Evolutionary conservation across 1,284 basidiomycete species (phyloP).

Genomic region (Microbotryum silenes-acaulis): DNA sequence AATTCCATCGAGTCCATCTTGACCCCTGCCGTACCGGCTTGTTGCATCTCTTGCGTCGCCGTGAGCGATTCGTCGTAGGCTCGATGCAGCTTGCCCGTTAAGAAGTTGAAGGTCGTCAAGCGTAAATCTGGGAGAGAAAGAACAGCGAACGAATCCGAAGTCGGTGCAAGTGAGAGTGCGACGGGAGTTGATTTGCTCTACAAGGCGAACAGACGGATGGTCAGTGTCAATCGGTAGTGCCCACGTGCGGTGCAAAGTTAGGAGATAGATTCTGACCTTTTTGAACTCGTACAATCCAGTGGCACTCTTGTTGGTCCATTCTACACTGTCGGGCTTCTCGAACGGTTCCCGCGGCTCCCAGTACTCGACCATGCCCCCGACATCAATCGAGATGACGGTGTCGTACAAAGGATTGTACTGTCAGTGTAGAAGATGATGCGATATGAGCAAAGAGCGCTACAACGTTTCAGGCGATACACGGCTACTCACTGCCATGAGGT

Average conservation of each 20-base stretch:
- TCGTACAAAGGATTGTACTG: constrained; percentile 87
- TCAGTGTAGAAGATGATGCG: constrained; percentile 11
- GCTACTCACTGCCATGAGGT: constrained; percentile 70
- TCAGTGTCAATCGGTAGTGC: neutral
- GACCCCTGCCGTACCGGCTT: constrained; percentile 54
- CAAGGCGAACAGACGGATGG: neutral
- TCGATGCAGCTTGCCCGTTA: constrained; percentile 78
- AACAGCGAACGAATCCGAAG: constrained; percentile 78
- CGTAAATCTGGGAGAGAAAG: constrained; percentile 87
- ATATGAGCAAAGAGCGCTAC: constrained; percentile 38
- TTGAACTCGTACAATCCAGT: constrained; percentile 98
- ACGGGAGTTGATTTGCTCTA: constrained; percentile 86
- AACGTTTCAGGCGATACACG: constrained; percentile 51
- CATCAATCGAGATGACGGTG: constrained; percentile 87
- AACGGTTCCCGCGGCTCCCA: constrained; percentile 87
- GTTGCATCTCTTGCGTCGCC: constrained; percentile 83
- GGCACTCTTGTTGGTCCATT: constrained; percentile 85
- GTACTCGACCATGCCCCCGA: constrained; percentile 91
- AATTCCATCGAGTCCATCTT: constrained; percentile 99
- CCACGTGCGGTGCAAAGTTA: neutral
- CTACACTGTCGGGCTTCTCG: constrained; percentile 64
- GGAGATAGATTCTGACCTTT: constrained; percentile 56
- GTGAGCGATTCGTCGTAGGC: constrained; percentile 91
- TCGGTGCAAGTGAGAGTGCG: constrained; percentile 81
- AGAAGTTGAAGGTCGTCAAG: constrained; percentile 86